Evolutionary conservation across 1,284 basidiomycete genomes (phyloP), one percentile per base, ranked within the genome.

Genomic region (Violaceomyces palustris): DNA sequence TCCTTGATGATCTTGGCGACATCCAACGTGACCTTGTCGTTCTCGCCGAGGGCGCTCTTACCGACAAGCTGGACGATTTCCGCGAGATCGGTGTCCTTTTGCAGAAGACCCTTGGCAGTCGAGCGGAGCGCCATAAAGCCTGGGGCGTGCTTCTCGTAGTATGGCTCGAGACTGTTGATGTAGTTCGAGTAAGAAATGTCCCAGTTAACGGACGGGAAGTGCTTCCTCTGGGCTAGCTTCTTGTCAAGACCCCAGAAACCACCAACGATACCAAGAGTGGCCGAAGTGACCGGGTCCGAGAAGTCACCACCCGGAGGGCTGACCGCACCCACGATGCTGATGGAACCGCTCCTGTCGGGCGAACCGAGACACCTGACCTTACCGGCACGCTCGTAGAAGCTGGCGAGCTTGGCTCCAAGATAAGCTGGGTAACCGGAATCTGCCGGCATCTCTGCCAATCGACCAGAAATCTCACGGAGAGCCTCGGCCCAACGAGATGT

Each of bases 401-500:
- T 83, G 28, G 93, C 93, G 35, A 99, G 79, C 77, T 98, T 98
- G 39, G 93, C 92, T 67, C 87, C 80, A 55, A 98, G 83, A 76
- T 98, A 98, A 5, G 94, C 94, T 39, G 94, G 94, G 77, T 98
- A 99, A 50, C 69, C 71, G 30, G 93, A 97, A 77, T 98, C 94
- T 33, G 94, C 94, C 45, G 94, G 94, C 94, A 99, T 99, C 78
- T 99, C 94, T 27, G 94, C 94, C 46, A 99, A 77, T 78, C 94
- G 91, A 79, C 94, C 94, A 28, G 91, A 96, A 61, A 99, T 97
- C 80, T 99, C 94, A 80, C 94, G 90, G 39, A 99, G 79, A 25
- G 94, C 94, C 75, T 99, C 94, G 40, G 94, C 94, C 94, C 94
- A 99, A 67, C 94, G 91, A 23, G 91, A 96, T 0, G 94, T 97